These are phyloP conservation scores for Curvularia sp. DNA, from an alignment of 2,329 filamentous ascomycete species.

Conservation along the genomic window DNA sequence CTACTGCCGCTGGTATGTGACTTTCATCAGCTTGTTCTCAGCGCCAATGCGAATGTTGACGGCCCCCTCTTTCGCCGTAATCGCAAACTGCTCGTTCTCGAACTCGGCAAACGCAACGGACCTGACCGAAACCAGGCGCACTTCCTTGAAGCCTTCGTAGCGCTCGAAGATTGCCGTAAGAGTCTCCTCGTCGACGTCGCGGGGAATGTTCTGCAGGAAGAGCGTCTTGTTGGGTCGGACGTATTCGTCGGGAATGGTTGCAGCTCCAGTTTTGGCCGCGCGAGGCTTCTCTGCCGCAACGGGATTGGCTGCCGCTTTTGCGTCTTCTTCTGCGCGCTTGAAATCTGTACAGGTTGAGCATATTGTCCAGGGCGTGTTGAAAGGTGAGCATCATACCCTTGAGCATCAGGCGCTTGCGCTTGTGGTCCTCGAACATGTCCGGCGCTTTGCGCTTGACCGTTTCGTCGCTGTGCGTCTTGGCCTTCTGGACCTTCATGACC, in stretches of 20 bases:
- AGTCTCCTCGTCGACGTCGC: constrained; percentile 81
- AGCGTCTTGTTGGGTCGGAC: constrained; percentile 96
- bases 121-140: constrained; percentile 84
- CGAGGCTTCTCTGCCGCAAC: constrained; percentile 60
- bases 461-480: constrained; percentile 84
- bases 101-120: constrained; percentile 98
- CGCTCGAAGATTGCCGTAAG: constrained; percentile 82
- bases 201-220: constrained; percentile 90
- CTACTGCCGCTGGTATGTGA: constrained; percentile 93
- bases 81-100: constrained; percentile 85
- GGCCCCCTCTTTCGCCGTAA: constrained; percentile 91
- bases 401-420: constrained; percentile 81
- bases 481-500: constrained; percentile 83
- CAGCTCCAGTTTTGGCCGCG: constrained; percentile 71
- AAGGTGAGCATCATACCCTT: constrained; percentile 69
- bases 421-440: constrained; percentile 87
- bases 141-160: constrained; percentile 94
- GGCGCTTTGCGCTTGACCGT: constrained; percentile 77
- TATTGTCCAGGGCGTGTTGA: constrained; percentile 43
- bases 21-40: constrained; percentile 80
- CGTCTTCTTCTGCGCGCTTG: constrained; percentile 83
- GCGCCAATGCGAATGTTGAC: constrained; percentile 81
- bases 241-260: constrained; percentile 95
- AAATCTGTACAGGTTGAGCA: constrained; percentile 58
- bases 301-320: constrained; percentile 77